Evolutionary conservation across 164 flowering plant species (phyloP).

Genomic region (Cinnamomum chago): DNA sequence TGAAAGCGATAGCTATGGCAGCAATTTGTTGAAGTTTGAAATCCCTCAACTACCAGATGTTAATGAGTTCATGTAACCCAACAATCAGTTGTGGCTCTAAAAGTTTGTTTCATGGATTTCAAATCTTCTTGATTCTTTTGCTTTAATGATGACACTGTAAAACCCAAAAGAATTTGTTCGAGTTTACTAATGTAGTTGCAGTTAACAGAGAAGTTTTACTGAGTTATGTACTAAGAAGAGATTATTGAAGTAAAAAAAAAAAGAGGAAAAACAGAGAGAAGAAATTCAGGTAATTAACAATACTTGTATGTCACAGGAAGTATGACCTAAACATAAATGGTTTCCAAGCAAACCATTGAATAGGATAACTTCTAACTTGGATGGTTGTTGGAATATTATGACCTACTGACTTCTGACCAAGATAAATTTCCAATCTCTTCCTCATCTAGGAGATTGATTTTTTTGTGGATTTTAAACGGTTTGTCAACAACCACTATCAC

Average conservation of each 20-base stretch:
- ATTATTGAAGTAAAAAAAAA: neutral
- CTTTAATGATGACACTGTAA: constrained; percentile 6
- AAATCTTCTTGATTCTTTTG: constrained; percentile 1
- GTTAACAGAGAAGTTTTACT: neutral
- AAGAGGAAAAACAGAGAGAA: neutral
- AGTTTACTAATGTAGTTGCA: neutral
- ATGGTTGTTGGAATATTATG: too few relatives aligned
- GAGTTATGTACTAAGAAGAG: too few relatives aligned
- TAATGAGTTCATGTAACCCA: constrained; percentile 40
- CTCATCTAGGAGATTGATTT: too few relatives aligned
- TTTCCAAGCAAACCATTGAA: neutral
- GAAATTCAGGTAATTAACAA: neutral
- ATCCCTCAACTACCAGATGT: constrained; percentile 44
- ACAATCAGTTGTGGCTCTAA: neutral
- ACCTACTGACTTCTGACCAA: too few relatives aligned
- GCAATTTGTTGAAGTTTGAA: constrained; percentile 48
- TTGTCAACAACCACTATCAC: too few relatives aligned
- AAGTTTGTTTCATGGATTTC: neutral
- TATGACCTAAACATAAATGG: constrained; percentile 12
- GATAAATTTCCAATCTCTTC: too few relatives aligned
- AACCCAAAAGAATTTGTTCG: constrained; percentile 6
- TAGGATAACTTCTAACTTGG: neutral
- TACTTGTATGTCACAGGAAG: neutral
- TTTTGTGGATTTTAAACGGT: too few relatives aligned
- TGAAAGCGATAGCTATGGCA: constrained; percentile 56